Base-by-base conservation (phyloP, 1,139 yeast species). In the Yamadazyma membranifaciens region DNA sequence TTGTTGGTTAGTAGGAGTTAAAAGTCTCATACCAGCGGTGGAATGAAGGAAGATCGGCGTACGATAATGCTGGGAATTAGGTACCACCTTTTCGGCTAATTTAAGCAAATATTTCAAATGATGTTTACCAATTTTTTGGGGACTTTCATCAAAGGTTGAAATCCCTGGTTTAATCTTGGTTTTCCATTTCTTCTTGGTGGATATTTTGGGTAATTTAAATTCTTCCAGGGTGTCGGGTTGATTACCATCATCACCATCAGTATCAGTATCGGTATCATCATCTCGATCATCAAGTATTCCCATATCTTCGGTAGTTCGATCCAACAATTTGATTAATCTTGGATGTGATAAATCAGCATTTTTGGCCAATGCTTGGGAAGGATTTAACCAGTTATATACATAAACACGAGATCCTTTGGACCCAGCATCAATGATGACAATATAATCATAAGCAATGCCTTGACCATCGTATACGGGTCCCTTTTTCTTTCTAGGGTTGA, bases 11-110 rank as follows among this genome's bases (percentile, higher is more conserved):
- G 68, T 63, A 0, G 81, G 83, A 6, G 76, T 70, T 37, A 86
- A 62, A n/a, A 81, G 59, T 35, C 95, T 65, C 83, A 86, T 78
- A 0, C 94, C 94, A 0, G 89, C 95, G 0, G 95, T 86, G 0
- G 92, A 86, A 57, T 83, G 88, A 25, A 87, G 61, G 51, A 83
- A 86, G 1, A 87, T 70, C 0, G 95, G 95, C 0, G 95, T 87
- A 35, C 91, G 61, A n/a, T 61, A 56, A 45, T 81, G 84, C 55
- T 84, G 87, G 10, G 80, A 75, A 34, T 65, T 61, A 4, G 96
- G 96, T 1, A 87, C 80, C 3, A 81, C 69, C 6, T 70, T 57
- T 45, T 74, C 63, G 3, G 89, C 86, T 37, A 75, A 66, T 6
- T 72, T 60, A 28, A 87, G 62, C 12, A 87, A 63, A 33, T 71